A percentile compares a stretch with the other conserved stretches of the same genome.
Evolutionary conservation across 257 asterid species (phyloP).

Genomic region (Lavandula angustifolia): DNA sequence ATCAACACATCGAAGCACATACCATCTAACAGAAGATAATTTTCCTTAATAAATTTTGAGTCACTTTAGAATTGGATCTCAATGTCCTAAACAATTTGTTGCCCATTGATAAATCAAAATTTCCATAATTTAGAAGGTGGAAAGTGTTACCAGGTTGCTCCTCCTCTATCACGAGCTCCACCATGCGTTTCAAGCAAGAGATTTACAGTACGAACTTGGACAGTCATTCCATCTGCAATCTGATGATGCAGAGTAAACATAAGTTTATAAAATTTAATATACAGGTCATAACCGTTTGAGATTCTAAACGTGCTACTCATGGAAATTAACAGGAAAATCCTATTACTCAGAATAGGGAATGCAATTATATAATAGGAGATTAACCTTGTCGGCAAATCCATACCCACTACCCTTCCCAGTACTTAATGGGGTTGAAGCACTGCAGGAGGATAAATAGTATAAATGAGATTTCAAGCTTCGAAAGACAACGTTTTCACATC

Average conservation of each 20-base stretch:
- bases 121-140: slow-evolving; percentile 28
- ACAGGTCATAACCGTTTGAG: slow-evolving; percentile 18
- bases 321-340: slow-evolving; percentile 13
- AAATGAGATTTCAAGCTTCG: slow-evolving; percentile 28
- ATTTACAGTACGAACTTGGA: slow-evolving; percentile 81
- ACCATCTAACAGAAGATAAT: slow-evolving; percentile 1
- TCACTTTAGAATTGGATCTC: not conserved
- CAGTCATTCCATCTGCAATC: slow-evolving; percentile 99
- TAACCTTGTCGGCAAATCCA: slow-evolving; percentile 97
- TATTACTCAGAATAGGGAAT: slow-evolving; percentile 20
- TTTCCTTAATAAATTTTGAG: slow-evolving; percentile 3
- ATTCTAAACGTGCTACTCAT: slow-evolving; percentile 19
- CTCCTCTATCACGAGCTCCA: slow-evolving; percentile 80
- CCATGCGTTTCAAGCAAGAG: slow-evolving; percentile 97
- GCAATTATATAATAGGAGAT: slow-evolving; percentile 26
- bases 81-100: slow-evolving; percentile 23
- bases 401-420: slow-evolving; percentile 73
- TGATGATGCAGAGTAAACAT: slow-evolving; percentile 42
- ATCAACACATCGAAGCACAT: slow-evolving; percentile 10
- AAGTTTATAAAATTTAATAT: slow-evolving; percentile 27
- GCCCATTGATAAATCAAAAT: slow-evolving; percentile 23
- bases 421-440: slow-evolving; percentile 57
- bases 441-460: slow-evolving; percentile 33
- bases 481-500: slow-evolving; percentile 18
- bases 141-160: slow-evolving; percentile 87